Percentiles rank a stretch among this genome's conserved stretches.
These are phyloP conservation scores for Thalassiosira ordinaria DNA, from an alignment of 352 stramenopile genomes.

Conservation along the genomic window DNA sequence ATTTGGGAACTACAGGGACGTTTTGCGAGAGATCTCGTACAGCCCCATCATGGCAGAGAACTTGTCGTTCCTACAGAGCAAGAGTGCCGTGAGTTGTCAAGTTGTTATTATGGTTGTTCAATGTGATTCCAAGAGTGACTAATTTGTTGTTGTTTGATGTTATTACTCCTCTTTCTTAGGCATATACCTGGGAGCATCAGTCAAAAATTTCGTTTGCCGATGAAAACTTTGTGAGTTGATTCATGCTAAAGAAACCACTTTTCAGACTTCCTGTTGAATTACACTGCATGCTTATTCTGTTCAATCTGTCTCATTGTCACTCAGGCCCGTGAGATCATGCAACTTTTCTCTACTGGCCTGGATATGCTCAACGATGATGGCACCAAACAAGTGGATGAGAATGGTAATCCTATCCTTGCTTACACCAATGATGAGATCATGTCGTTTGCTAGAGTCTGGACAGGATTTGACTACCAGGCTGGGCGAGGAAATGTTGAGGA, in stretches of 20 bases:
- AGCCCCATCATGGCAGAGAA: slow-evolving; percentile 83
- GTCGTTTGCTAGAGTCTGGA: slow-evolving; percentile 79
- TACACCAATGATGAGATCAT: slow-evolving; percentile 85
- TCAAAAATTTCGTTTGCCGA: slow-evolving; percentile 56
- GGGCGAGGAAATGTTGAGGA: slow-evolving; percentile 68
- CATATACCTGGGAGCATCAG: slow-evolving; percentile 57
- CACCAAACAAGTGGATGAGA: slow-evolving; percentile 60
- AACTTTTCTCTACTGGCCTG: slow-evolving; percentile 80
- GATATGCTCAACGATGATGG: slow-evolving; percentile 75
- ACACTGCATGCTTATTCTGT: no score
- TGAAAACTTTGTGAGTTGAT: slow-evolving; percentile 76
- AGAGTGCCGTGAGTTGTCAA: no score
- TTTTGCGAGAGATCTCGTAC: slow-evolving; percentile 82
- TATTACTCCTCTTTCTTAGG: no score
- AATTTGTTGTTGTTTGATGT: no score
- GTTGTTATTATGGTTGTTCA: no score
- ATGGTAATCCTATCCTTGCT: slow-evolving; percentile 57
- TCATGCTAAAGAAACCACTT: no score
- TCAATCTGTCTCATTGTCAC: neutral
- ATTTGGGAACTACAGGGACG: slow-evolving; percentile 85
- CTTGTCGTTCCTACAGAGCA: slow-evolving; percentile 73
- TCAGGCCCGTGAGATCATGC: slow-evolving; percentile 27
- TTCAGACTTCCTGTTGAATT: no score
- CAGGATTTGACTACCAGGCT: slow-evolving; percentile 73
- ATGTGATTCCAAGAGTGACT: no score